Base-by-base conservation (phyloP, 495 filamentous ascomycete species). In the Xylaria scruposa region DNA sequence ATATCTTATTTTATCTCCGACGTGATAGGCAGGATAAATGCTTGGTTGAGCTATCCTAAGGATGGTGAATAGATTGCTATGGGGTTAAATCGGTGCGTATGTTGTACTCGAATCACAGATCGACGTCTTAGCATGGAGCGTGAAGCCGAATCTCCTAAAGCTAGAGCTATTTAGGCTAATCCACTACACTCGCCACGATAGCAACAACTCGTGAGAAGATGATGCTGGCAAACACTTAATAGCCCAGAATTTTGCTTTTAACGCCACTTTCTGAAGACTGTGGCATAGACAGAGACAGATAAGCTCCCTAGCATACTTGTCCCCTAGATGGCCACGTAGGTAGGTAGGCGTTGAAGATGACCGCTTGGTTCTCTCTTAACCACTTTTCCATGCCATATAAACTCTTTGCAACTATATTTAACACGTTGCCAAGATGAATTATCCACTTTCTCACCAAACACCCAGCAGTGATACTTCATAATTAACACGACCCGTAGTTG, bases 361-460 rank as follows among this genome's bases (percentile, higher is more conserved):
- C 85, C 17, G 89, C 85, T 66, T 89, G 83, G 8, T 83, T 82
- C 2, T 79, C 81, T n/a, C 88, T 90, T 36, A 90, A 81, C 90
- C 90, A 93, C 76, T 88, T 91, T 58, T 83, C 81, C 21, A 86
- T 88, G 72, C 88, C 90, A 10, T 82, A 82, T 54, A 82, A 76
- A 53, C 84, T 79, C 9, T 83, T 81, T 6, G 81, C 84, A 68
- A 87, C 88, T 53, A 85, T 75, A 74, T 83, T 79, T 40, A 83
- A 83, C 46, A 82, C 75, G 76, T 90, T 80, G 71, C 93, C 91
- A 0, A 91, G 81, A 76, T 93, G 92, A 33, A 92, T 85, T 0
- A 88, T 90, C 90, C 90, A 93, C n/a, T 86, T 82, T 76, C 88
- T 90, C 36, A 85, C 79, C 70, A 87, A 56, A 6, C 0, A 92